Evolutionary conservation across 495 filamentous ascomycete genomes (phyloP).

Genomic region (Collariella sp.): DNA sequence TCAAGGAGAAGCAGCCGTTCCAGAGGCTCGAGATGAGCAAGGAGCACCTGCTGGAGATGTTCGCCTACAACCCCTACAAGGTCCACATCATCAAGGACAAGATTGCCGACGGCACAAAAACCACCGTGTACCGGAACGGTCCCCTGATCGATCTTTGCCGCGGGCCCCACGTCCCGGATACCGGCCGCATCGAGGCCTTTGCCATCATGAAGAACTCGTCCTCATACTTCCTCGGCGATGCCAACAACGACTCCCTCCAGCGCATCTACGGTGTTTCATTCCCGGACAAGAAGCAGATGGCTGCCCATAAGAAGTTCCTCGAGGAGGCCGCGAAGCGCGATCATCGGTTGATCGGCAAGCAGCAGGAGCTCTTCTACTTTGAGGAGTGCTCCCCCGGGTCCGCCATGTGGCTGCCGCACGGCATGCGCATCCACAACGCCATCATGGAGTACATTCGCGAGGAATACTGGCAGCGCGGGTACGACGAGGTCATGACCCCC

Average conservation of each 20-base stretch:
- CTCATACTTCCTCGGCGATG: constrained; percentile 92
- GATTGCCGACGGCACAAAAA: constrained; percentile 75
- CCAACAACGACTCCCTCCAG: constrained; percentile 86
- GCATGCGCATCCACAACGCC: constrained; percentile 84
- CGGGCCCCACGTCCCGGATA: constrained; percentile 81
- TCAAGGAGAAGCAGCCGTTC: constrained; percentile 95
- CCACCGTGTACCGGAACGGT: constrained; percentile 80
- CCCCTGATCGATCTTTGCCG: constrained; percentile 45
- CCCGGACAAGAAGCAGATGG: constrained; percentile 90
- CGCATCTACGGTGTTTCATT: constrained; percentile 95
- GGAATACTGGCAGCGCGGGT: constrained; percentile 88
- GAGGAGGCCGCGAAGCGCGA: constrained; percentile 96
- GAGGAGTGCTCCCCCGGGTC: constrained; percentile 84
- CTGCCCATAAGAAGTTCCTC: constrained; percentile 81
- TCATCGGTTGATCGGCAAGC: constrained; percentile 80
- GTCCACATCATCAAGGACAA: constrained; percentile 92
- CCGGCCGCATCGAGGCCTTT: constrained; percentile 84
- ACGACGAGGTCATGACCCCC: constrained; percentile 89
- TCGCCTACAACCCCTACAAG: constrained; percentile 76
- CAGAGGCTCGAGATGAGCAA: constrained; percentile 83
- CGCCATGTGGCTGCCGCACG: constrained; percentile 89
- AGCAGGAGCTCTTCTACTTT: constrained; percentile 97
- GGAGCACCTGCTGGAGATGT: constrained; percentile 89
- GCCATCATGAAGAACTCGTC: constrained; percentile 90
- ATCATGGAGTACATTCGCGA: constrained; percentile 68